Evolutionary conservation across 352 stramenopile species (phyloP).

Genomic region (Phytophthora brassicae): DNA sequence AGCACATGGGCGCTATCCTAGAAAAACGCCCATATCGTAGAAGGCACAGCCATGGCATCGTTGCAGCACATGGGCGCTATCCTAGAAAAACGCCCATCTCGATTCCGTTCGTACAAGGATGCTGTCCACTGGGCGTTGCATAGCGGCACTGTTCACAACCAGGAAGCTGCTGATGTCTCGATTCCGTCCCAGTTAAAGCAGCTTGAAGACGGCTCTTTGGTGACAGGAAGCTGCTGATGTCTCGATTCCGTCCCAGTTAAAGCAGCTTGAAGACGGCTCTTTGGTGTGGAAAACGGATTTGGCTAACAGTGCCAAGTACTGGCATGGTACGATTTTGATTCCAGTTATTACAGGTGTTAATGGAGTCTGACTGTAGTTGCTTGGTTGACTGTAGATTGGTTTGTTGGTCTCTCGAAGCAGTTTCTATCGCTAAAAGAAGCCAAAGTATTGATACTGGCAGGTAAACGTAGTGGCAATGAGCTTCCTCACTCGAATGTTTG

Average conservation of each 20-base stretch:
- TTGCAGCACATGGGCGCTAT: conserved; percentile 87
- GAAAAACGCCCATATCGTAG: conserved; percentile 59
- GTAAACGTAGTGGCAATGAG: conserved; percentile 14
- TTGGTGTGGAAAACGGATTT: conserved; percentile 82
- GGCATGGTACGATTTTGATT: conserved; percentile 70
- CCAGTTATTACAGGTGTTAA: background rate
- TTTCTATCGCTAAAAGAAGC: conserved; percentile 74
- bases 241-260: conserved; percentile 83
- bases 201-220: conserved; percentile 48
- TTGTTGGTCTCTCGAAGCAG: conserved; percentile 80
- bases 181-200: conserved; percentile 78
- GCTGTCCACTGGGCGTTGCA: conserved; percentile 82
- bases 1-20: conserved; percentile 84
- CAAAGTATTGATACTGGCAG: conserved; percentile 87
- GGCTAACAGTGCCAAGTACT: conserved; percentile 70
- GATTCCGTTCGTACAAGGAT: conserved; percentile 69
- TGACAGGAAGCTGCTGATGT: conserved; percentile 66
- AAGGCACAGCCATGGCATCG: too few relatives aligned
- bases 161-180: conserved; percentile 69
- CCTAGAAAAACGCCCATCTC: conserved; percentile 63
- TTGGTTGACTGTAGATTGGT: conserved; percentile 60
- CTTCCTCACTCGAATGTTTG: background rate
- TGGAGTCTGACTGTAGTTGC: background rate
- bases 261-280: conserved; percentile 44
- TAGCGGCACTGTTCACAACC: conserved; percentile 75